A percentile compares a stretch with the other conserved stretches of the same genome.
These are phyloP conservation scores for Aspergillus glaucus DNA, from an alignment of 2,329 filamentous ascomycete genomes.

Conservation along the genomic window DNA sequence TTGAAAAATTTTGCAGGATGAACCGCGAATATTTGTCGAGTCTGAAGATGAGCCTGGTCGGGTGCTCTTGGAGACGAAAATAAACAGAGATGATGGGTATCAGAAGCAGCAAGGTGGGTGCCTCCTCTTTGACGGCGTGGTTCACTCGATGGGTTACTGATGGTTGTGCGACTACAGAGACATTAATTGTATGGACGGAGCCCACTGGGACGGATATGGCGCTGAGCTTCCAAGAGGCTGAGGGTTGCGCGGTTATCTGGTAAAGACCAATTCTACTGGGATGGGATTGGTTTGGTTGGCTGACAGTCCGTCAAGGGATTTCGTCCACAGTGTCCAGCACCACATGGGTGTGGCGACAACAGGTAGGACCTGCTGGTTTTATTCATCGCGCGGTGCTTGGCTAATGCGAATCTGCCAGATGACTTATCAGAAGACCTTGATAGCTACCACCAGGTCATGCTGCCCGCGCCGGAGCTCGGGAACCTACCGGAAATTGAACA, in stretches of 20 bases:
- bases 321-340: constrained; percentile 79
- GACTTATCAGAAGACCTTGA: constrained; percentile 91
- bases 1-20: constrained; percentile 51
- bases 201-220: constrained; percentile 91
- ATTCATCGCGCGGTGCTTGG: constrained; percentile 11
- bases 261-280: constrained; percentile 34
- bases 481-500: constrained; percentile 80
- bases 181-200: constrained; percentile 97
- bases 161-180: constrained; percentile 56
- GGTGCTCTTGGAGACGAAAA: constrained; percentile 79
- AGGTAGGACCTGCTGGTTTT: constrained; percentile 42
- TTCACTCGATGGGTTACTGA: constrained; percentile 13
- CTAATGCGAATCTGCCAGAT: constrained; percentile 45
- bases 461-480: constrained; percentile 74
- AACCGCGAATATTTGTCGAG: constrained; percentile 81
- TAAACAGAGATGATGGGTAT: constrained; percentile 90
- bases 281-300: constrained; percentile 7
- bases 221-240: constrained; percentile 93
- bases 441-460: constrained; percentile 59
- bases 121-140: constrained; percentile 17
- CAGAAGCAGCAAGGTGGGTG: constrained; percentile 88
- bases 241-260: constrained; percentile 91
- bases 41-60: constrained; percentile 86
- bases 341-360: constrained; percentile 56
- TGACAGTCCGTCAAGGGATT: constrained; percentile 60